These are phyloP conservation scores for Pyrenophora graminea DNA, from an alignment of 2,329 filamentous ascomycete genomes.

Conservation along the genomic window DNA sequence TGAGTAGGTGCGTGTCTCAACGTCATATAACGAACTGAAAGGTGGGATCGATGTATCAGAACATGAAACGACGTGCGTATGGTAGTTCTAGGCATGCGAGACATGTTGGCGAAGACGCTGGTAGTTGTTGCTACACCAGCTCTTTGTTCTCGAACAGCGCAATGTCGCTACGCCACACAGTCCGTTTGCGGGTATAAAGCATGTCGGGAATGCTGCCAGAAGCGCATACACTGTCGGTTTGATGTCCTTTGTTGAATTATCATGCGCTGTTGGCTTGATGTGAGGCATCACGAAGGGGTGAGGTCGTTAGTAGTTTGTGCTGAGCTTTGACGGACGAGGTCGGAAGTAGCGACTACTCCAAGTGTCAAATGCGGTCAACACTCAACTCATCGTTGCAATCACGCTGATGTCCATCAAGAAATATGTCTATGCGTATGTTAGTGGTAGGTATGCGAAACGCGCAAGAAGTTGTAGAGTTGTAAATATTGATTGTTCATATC, in stretches of 20 bases:
- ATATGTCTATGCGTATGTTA: background rate
- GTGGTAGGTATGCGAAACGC: background rate
- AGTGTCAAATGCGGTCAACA: background rate
- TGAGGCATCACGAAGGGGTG: background rate
- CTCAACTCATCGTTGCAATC: background rate
- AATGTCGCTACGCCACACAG: background rate
- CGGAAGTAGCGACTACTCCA: background rate
- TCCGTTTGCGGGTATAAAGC: slow-evolving; percentile 9
- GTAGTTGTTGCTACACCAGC: background rate
- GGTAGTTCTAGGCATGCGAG: background rate
- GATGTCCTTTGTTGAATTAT: background rate
- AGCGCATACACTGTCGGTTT: background rate
- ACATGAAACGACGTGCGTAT: background rate
- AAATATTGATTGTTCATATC: slow-evolving; percentile 9
- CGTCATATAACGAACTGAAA: background rate
- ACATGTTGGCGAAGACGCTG: background rate
- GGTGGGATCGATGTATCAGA: background rate
- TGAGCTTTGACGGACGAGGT: background rate
- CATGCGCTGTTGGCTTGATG: background rate
- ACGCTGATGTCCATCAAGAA: background rate
- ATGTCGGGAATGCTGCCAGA: background rate
- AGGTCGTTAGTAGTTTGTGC: background rate
- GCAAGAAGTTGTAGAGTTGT: slow-evolving; percentile 11
- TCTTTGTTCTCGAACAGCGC: slow-evolving; percentile 6
- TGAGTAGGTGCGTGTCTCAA: background rate